A percentile compares a stretch with the other conserved stretches of the same genome.
phyloP scores from a whole-genome alignment of 371 early-diverging fungal genomes.

The Saksenaea vasiformis region DNA sequence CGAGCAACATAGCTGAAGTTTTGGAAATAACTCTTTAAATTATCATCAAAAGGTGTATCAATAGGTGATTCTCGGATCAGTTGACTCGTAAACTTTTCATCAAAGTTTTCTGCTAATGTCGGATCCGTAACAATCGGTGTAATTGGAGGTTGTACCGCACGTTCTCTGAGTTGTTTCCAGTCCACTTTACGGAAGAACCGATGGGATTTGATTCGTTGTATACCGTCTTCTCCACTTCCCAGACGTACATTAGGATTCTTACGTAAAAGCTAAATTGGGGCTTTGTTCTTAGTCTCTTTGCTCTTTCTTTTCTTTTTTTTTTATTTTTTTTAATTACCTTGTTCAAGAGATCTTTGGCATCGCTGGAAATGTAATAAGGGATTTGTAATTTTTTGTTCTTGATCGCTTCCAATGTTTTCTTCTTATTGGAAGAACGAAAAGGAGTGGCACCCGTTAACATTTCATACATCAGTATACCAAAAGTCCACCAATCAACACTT shows the following conservation, averaged over 20 bases:
- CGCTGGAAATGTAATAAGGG: slow-evolving; percentile 70
- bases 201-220: slow-evolving; percentile 80
- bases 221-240: slow-evolving; percentile 68
- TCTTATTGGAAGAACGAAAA: slow-evolving; percentile 62
- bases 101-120: slow-evolving; percentile 50
- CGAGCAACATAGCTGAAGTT: slow-evolving; percentile 51
- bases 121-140: slow-evolving; percentile 65
- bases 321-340: slow-evolving; percentile 27
- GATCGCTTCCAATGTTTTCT: slow-evolving; percentile 80
- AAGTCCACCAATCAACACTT: slow-evolving; percentile 92
- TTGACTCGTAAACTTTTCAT: slow-evolving; percentile 46
- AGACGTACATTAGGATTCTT: slow-evolving; percentile 72
- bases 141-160: slow-evolving; percentile 76
- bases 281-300: too few species aligned
- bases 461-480: slow-evolving; percentile 90
- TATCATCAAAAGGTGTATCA: slow-evolving; percentile 14
- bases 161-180: slow-evolving; percentile 70
- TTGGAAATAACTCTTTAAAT: slow-evolving; percentile 41
- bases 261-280: slow-evolving; percentile 56
- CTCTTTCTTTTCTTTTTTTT: too few species aligned
- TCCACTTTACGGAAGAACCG: slow-evolving; percentile 87
- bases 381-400: slow-evolving; percentile 72
- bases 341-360: slow-evolving; percentile 64
- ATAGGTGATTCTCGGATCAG: slow-evolving; percentile 43
- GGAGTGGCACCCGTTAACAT: slow-evolving; percentile 74